Percentiles rank a stretch among this genome's conserved stretches.
Evolutionary conservation across 345 rosid genomes (phyloP).

Genomic region (Corchorus capsularis): DNA sequence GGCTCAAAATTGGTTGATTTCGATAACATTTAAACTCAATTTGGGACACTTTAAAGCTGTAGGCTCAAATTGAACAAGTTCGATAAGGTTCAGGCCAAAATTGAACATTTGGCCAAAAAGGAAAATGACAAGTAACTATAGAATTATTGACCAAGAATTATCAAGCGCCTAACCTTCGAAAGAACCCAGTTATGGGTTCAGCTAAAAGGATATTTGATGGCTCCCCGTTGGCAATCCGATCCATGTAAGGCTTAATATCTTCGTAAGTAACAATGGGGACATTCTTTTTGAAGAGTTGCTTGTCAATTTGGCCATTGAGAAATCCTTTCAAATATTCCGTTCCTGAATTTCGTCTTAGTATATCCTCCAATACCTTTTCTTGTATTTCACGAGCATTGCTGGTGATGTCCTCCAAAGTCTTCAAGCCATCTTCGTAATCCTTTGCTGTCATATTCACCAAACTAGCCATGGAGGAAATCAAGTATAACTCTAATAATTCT

Average conservation of each 20-base stretch:
- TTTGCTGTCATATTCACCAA: too few species aligned
- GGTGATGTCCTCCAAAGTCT: constrained; percentile 63
- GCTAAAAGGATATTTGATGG: constrained; percentile 62
- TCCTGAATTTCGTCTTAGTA: constrained; percentile 48
- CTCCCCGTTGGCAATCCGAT: constrained; percentile 73
- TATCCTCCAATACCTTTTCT: constrained; percentile 50
- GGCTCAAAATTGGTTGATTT: too few species aligned
- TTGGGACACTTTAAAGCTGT: too few species aligned
- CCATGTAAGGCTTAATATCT: constrained; percentile 63
- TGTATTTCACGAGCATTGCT: constrained; percentile 58
- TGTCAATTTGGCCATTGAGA: constrained; percentile 44
- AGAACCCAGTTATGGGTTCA: constrained; percentile 72
- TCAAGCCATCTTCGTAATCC: too few species aligned
- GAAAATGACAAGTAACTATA: background rate
- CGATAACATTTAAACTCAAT: too few species aligned
- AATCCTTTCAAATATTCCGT: constrained; percentile 61
- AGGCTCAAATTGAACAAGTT: too few species aligned
- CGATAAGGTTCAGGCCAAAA: too few species aligned
- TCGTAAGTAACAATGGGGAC: constrained; percentile 81
- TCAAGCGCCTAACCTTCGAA: constrained; percentile 53
- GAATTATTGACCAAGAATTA: background rate
- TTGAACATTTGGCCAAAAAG: too few species aligned
- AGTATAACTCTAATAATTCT: too few species aligned
- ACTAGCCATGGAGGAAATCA: too few species aligned
- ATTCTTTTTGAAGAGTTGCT: constrained; percentile 55